phyloP scores from a whole-genome alignment of 2,329 filamentous ascomycete species.

The Chalara sp. region DNA sequence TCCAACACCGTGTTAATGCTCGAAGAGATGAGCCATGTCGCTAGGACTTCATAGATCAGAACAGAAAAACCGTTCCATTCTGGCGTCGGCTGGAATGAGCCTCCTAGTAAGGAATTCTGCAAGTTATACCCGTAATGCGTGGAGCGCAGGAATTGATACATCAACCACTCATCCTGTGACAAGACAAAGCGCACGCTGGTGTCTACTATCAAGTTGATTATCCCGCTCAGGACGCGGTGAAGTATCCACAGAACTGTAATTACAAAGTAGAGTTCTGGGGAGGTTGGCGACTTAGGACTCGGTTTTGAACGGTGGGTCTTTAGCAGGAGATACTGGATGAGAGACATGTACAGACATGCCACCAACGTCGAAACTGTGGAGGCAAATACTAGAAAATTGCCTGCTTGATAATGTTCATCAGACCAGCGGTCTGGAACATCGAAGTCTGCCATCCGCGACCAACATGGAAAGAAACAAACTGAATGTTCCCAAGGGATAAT shows the following conservation, averaged over 20 bases:
- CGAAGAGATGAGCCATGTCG: conserved; percentile 5
- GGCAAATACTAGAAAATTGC: neutral
- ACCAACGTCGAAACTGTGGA: neutral
- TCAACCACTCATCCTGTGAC: neutral
- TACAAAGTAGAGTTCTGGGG: conserved; percentile 2
- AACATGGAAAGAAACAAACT: too few relatives aligned
- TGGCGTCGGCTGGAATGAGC: neutral
- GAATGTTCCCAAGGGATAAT: too few relatives aligned
- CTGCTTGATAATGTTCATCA: neutral
- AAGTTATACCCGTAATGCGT: neutral
- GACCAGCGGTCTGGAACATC: too few relatives aligned
- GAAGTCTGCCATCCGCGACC: too few relatives aligned
- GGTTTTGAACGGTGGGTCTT: neutral
- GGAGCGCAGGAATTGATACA: neutral
- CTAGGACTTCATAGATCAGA: conserved; percentile 5
- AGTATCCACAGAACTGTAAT: conserved; percentile 2
- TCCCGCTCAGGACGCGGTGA: neutral
- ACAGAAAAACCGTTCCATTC: neutral
- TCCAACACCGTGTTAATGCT: conserved; percentile 1
- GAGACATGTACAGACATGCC: neutral
- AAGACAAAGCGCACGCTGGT: neutral
- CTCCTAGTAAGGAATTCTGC: neutral
- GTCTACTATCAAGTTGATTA: neutral
- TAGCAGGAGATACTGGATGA: neutral
- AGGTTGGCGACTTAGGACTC: neutral